Evolutionary conservation across 768 basidiomycete genomes (phyloP).

Genomic region (Kwoniella bestiolae): DNA sequence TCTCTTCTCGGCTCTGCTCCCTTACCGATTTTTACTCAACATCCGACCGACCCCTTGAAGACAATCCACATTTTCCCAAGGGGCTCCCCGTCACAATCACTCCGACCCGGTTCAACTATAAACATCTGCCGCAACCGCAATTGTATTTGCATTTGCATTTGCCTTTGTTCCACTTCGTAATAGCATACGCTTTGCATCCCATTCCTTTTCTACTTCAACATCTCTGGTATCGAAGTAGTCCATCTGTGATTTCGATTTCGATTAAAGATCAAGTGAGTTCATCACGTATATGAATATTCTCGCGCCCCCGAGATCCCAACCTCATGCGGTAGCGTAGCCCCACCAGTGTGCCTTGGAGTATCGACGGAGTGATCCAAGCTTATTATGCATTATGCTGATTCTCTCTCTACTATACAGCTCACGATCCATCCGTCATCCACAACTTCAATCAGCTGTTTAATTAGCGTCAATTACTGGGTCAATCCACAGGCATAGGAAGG

Average conservation of each 20-base stretch:
- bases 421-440: no score
- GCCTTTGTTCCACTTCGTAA: background rate
- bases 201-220: no score
- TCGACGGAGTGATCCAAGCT: background rate
- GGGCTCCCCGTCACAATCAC: background rate
- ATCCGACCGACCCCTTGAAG: background rate
- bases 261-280: background rate
- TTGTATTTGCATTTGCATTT: no score
- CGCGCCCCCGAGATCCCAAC: background rate
- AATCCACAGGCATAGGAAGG: background rate
- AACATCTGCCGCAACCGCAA: background rate
- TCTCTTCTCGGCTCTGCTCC: background rate
- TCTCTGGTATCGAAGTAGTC: no score
- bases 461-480: background rate
- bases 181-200: no score
- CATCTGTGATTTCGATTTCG: background rate
- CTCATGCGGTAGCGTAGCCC: background rate
- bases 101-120: background rate
- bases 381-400: conserved; percentile 8
- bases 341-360: background rate
- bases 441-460: background rate
- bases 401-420: background rate
- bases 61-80: background rate
- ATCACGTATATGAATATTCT: no score
- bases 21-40: no score